phyloP scores from a whole-genome alignment of 345 rosid genomes.

The Heritiera littoralis region DNA sequence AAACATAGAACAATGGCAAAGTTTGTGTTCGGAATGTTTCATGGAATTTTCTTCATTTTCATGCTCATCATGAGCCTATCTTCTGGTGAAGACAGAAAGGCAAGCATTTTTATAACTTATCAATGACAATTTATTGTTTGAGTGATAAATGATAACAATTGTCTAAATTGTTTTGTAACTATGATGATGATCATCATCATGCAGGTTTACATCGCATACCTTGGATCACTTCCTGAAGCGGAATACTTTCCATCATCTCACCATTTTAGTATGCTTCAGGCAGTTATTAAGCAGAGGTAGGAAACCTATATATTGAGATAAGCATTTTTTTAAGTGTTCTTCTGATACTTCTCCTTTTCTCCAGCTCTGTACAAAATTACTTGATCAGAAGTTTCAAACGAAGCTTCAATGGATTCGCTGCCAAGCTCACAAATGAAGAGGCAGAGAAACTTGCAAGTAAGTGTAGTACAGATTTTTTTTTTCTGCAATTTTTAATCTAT shows the following conservation, averaged over 20 bases:
- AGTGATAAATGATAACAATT: no score
- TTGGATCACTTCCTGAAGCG: constrained; percentile 38
- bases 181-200: no score
- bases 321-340: no score
- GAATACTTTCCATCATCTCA: constrained; percentile 29
- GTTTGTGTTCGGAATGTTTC: no score
- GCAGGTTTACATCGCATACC: constrained; percentile 8
- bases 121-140: no score
- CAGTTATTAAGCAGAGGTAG: constrained; percentile 28
- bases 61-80: no score
- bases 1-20: no score
- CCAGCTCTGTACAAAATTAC: constrained; percentile 29
- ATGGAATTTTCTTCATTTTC: no score
- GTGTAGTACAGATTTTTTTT: constrained; percentile 1
- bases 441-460: constrained; percentile 40
- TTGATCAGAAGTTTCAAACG: constrained; percentile 49
- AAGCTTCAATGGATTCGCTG: constrained; percentile 66
- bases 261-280: constrained; percentile 40
- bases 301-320: no score
- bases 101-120: no score
- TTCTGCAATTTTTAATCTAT: background rate
- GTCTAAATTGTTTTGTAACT: no score
- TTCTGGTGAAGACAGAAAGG: no score
- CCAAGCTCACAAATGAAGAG: constrained; percentile 45
- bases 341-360: background rate